A percentile compares a stretch with the other conserved stretches of the same genome.
These are phyloP conservation scores for Hymenoscyphus albidus DNA, from an alignment of 2,329 filamentous ascomycete species.

Conservation along the genomic window DNA sequence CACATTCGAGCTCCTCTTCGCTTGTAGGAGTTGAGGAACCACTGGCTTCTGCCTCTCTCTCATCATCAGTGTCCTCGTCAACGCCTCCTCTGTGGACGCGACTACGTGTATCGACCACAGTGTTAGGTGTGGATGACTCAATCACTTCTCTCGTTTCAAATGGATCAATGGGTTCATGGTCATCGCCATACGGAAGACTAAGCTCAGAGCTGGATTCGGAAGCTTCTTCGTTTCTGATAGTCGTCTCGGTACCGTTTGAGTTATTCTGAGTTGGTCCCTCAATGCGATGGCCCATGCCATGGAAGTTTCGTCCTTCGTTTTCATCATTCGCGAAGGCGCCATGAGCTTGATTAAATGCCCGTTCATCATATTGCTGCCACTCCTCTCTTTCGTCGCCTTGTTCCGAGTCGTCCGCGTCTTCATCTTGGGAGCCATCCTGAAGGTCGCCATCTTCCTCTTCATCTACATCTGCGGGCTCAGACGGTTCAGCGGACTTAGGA, in stretches of 20 bases:
- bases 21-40: not conserved
- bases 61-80: not conserved
- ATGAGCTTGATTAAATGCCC: not conserved
- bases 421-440: not conserved
- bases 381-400: not conserved
- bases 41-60: not conserved
- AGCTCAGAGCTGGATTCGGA: not conserved
- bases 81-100: no score
- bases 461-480: not conserved
- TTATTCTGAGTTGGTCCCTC: not conserved
- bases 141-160: no score
- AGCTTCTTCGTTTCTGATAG: not conserved
- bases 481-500: not conserved
- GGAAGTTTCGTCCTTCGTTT: slow-evolving; percentile 16
- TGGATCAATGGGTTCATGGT: not conserved
- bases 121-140: no score
- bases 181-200: not conserved
- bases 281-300: not conserved
- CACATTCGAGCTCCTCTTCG: slow-evolving; percentile 13
- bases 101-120: no score
- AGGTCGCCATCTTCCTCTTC: not conserved
- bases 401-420: not conserved
- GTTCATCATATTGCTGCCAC: not conserved
- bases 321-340: not conserved
- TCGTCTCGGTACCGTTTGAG: not conserved